Percentiles rank a stretch among this genome's conserved stretches.
Evolutionary conservation across 2,329 filamentous ascomycete species (phyloP).

Genomic region (Gnomoniopsis smithogilvyi): DNA sequence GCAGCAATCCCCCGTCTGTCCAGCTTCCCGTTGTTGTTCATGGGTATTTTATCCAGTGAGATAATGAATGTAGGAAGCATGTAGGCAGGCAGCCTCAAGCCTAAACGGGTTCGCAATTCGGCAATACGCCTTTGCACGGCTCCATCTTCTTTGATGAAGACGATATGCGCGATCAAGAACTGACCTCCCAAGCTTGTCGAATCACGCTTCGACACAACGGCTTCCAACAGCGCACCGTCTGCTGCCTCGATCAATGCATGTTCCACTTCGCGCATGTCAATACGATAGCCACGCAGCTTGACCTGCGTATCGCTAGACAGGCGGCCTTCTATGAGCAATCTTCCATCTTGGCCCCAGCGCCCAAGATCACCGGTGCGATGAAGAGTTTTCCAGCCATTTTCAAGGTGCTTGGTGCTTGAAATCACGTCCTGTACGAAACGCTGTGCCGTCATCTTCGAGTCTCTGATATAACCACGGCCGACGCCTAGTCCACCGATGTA

Average conservation of each 20-base stretch:
- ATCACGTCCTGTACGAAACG: conserved; percentile 13
- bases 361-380: conserved; percentile 40
- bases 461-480: conserved; percentile 34
- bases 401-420: conserved; percentile 2
- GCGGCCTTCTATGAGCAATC: conserved; percentile 33
- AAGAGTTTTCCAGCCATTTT: conserved; percentile 24
- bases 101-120: no score
- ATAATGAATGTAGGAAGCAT: conserved; percentile 31
- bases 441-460: conserved; percentile 18
- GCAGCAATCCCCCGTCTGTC: conserved; percentile 26
- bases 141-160: neutral
- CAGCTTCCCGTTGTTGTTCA: conserved; percentile 29
- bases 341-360: conserved; percentile 29
- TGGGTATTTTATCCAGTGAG: conserved; percentile 25
- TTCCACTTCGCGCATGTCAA: conserved; percentile 33
- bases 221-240: neutral
- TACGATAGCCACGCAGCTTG: conserved; percentile 33
- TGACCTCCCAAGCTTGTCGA: no score
- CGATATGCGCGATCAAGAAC: conserved; percentile 3
- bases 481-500: conserved; percentile 38
- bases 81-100: conserved; percentile 25
- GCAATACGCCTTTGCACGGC: no score
- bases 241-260: neutral
- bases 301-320: conserved; percentile 39
- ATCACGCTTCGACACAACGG: neutral